phyloP scores from a whole-genome alignment of 306 rosid genomes.

The Sicyos edulis region DNA sequence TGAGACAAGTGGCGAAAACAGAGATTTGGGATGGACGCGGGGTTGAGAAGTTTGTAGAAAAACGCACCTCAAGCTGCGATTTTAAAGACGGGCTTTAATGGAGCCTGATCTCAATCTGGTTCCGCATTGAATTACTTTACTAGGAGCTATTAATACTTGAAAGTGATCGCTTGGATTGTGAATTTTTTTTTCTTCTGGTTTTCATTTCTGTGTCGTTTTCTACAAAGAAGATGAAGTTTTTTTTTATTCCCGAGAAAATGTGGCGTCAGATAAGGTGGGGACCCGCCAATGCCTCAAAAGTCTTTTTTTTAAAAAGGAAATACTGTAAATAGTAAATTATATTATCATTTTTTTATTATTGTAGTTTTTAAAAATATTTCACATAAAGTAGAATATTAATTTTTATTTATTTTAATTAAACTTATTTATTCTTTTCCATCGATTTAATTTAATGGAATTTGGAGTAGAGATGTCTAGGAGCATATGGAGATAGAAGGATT shows the following conservation, averaged over 20 bases:
- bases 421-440: no score
- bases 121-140: conserved; percentile 5
- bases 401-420: no score
- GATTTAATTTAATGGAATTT: no score
- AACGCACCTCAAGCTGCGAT: background rate
- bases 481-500: no score
- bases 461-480: no score
- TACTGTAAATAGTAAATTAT: no score
- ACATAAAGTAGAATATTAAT: no score
- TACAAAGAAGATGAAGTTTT: background rate
- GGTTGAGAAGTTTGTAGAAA: background rate
- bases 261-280: conserved; percentile 15
- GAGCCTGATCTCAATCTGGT: background rate
- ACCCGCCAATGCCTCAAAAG: background rate
- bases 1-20: background rate
- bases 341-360: no score
- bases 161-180: background rate
- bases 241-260: background rate
- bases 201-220: background rate
- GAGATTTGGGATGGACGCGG: background rate
- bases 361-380: no score
- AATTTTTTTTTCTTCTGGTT: background rate
- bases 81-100: background rate
- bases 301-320: no score
- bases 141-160: background rate